A percentile compares a stretch with the other conserved stretches of the same genome.
phyloP scores from a whole-genome alignment of 2,329 filamentous ascomycete species.

The Pezicula carpinea region DNA sequence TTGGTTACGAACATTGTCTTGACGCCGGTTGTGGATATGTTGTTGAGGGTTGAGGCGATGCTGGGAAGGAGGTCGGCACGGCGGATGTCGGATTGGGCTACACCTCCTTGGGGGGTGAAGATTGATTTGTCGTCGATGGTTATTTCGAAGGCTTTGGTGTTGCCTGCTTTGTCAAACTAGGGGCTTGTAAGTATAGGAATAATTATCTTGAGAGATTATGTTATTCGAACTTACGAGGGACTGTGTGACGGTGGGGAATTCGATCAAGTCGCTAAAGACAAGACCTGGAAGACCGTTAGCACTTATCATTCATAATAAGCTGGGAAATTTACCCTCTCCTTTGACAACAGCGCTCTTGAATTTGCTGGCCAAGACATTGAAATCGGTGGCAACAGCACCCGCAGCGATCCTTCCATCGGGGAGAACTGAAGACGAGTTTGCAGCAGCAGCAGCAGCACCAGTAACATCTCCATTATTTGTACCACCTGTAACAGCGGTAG shows the following conservation, averaged over 20 bases:
- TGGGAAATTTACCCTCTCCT: slow-evolving; percentile 15
- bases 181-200: background rate
- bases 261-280: background rate
- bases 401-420: slow-evolving; percentile 17
- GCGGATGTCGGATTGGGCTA: slow-evolving; percentile 52
- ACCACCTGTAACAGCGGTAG: background rate
- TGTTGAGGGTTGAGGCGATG: slow-evolving; percentile 42
- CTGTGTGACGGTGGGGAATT: background rate
- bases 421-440: slow-evolving; percentile 5
- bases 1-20: slow-evolving; percentile 55
- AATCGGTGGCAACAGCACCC: slow-evolving; percentile 12
- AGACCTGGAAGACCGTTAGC: background rate
- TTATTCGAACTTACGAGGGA: background rate
- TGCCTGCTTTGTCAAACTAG: slow-evolving; percentile 10
- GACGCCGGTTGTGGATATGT: slow-evolving; percentile 44
- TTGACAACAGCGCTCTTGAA: slow-evolving; percentile 25
- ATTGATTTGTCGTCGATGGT: slow-evolving; percentile 54
- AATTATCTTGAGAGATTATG: background rate
- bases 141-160: slow-evolving; percentile 11
- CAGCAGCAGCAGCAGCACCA: background rate
- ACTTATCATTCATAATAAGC: background rate
- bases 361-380: slow-evolving; percentile 17
- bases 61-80: slow-evolving; percentile 50
- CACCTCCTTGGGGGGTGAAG: slow-evolving; percentile 42
- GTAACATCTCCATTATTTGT: background rate